phyloP scores from a whole-genome alignment of 805 yeast species.

The Lipomyces sp. region DNA sequence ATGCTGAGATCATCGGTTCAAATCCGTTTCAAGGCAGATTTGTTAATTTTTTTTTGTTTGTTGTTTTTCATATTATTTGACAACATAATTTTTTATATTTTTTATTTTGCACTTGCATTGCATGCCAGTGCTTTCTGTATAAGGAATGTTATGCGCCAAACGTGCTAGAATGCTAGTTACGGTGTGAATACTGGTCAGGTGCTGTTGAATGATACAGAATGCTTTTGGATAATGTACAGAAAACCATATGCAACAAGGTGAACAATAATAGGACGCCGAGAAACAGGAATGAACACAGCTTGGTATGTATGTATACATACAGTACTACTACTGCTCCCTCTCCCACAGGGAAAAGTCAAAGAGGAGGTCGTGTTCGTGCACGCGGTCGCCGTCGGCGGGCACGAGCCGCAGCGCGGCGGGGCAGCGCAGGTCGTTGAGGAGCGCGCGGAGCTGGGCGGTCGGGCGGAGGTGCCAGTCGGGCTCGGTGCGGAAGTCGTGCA shows the following conservation, averaged over 20 bases:
- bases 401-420: slow-evolving; percentile 12
- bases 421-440: slow-evolving; percentile 31
- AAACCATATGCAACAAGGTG: too few species aligned
- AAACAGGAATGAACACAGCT: too few species aligned
- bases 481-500: slow-evolving; percentile 40
- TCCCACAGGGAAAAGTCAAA: slow-evolving; percentile 65
- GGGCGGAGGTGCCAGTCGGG: slow-evolving; percentile 19
- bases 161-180: too few species aligned
- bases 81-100: background rate
- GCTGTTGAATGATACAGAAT: too few species aligned
- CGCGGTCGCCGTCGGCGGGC: slow-evolving; percentile 5
- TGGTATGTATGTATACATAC: too few species aligned
- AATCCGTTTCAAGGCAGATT: slow-evolving; percentile 41
- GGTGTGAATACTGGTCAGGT: too few species aligned
- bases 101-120: too few species aligned
- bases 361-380: slow-evolving; percentile 46
- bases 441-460: slow-evolving; percentile 8
- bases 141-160: too few species aligned
- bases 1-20: slow-evolving; percentile 43
- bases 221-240: too few species aligned
- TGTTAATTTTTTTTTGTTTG: slow-evolving; percentile 17
- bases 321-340: too few species aligned
- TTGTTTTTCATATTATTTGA: background rate
- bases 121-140: too few species aligned
- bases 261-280: too few species aligned